These are phyloP conservation scores for Porphyrellus cyaneotinctus DNA, from an alignment of 768 basidiomycete genomes.

Conservation along the genomic window DNA sequence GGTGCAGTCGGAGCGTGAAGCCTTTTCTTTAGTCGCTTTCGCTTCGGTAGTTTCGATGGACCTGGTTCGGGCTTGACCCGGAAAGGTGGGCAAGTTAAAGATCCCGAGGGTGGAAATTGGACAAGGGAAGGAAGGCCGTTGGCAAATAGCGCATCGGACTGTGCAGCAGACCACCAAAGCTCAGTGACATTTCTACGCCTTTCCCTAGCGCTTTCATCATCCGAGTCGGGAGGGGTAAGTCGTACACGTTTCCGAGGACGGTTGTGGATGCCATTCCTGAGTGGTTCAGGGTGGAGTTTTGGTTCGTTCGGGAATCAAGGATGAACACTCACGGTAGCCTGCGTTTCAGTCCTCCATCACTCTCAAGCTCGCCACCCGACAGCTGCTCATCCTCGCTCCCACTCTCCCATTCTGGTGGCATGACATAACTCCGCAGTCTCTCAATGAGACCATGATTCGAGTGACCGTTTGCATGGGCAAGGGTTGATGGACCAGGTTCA, in stretches of 20 bases:
- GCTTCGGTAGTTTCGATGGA: slow-evolving; percentile 11
- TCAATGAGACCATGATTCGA: slow-evolving; percentile 14
- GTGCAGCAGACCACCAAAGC: slow-evolving; percentile 74
- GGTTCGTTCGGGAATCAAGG: background rate
- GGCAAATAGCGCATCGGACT: slow-evolving; percentile 55
- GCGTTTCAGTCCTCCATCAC: slow-evolving; percentile 55
- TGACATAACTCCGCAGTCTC: slow-evolving; percentile 19
- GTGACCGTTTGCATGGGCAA: slow-evolving; percentile 32
- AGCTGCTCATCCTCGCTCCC: slow-evolving; percentile 34
- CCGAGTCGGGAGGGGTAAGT: slow-evolving; percentile 39
- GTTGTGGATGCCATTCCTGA: slow-evolving; percentile 25
- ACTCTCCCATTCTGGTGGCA: slow-evolving; percentile 31
- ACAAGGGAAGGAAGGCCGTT: slow-evolving; percentile 61
- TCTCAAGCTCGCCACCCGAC: slow-evolving; percentile 27
- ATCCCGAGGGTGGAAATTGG: slow-evolving; percentile 24
- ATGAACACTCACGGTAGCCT: slow-evolving; percentile 35
- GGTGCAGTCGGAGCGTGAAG: slow-evolving; percentile 14
- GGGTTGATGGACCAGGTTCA: slow-evolving; percentile 33
- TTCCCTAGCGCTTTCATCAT: slow-evolving; percentile 30
- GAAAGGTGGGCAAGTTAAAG: slow-evolving; percentile 1
- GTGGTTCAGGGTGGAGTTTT: background rate
- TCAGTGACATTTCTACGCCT: slow-evolving; percentile 44
- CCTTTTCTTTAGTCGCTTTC: slow-evolving; percentile 25
- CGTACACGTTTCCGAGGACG: slow-evolving; percentile 64
- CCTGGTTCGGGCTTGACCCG: slow-evolving; percentile 13